Evolutionary conservation across 2,329 filamentous ascomycete species (phyloP).

Genomic region (Colletotrichum destructivum): DNA sequence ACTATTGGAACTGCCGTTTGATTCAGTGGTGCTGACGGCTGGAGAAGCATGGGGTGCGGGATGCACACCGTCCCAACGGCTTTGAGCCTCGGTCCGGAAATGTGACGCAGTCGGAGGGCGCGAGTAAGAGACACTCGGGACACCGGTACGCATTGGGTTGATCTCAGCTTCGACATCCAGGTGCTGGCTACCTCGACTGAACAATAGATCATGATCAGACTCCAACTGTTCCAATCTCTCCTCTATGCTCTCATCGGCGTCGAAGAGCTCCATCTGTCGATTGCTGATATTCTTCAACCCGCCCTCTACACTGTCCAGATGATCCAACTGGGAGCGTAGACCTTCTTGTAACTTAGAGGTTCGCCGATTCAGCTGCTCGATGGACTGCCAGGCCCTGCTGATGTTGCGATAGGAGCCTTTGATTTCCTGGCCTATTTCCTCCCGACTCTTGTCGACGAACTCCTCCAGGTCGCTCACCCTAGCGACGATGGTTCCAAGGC

Average conservation of each 20-base stretch:
- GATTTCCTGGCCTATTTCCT: conserved; percentile 67
- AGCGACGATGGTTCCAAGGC: conserved; percentile 56
- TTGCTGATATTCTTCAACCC: conserved; percentile 63
- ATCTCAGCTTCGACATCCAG: conserved; percentile 5
- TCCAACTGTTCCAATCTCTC: conserved; percentile 68
- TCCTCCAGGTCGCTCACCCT: conserved; percentile 69
- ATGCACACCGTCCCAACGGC: too few relatives aligned
- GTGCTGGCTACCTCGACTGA: conserved; percentile 26
- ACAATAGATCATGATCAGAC: conserved; percentile 49
- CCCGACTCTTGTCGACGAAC: conserved; percentile 65
- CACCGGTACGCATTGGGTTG: neutral
- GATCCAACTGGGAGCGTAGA: conserved; percentile 57
- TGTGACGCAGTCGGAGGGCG: conserved; percentile 6
- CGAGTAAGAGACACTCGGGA: neutral
- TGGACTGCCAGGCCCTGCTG: conserved; percentile 67
- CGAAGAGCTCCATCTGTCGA: conserved; percentile 65
- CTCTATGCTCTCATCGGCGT: conserved; percentile 67
- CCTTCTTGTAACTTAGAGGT: conserved; percentile 54
- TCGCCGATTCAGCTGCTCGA: conserved; percentile 61
- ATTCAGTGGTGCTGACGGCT: conserved; percentile 8
- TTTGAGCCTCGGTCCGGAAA: neutral
- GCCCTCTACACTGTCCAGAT: conserved; percentile 57
- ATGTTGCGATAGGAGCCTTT: conserved; percentile 70
- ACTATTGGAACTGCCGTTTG: conserved; percentile 7
- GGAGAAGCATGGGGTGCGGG: conserved; percentile 2